Base-by-base conservation (phyloP, 352 stramenopile species). In the Thraustotheca clavata region DNA sequence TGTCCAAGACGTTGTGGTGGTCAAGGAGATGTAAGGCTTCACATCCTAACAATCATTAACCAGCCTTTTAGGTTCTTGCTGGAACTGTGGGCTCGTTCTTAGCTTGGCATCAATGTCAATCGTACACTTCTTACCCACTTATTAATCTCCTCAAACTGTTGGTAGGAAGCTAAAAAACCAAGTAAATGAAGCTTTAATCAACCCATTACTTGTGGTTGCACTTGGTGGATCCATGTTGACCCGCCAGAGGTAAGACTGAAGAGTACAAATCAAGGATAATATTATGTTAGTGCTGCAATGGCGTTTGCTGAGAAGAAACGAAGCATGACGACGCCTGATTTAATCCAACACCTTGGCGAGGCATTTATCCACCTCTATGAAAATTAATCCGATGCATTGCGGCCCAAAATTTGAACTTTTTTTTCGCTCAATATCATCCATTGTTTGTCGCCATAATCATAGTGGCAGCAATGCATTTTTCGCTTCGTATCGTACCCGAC, bases 1-100 rank as follows among this genome's bases (percentile, higher is more conserved):
- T 88, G 79, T n/a, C 79, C 87, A 16, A 75, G 91, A 20, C 83
- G 91, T 1, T 98, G 89, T 49, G 91, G 91, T 32, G 91, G 91
- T 20, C 86, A 97, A 71, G 91, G 91, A 61, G 91, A 98, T 67
- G 83, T 98, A 74, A 34, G n/a, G 73, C 47, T 11, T 0, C 12
- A 36, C n/a, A n/a, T n/a, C n/a, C n/a, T n/a, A n/a, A n/a, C n/a
- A n/a, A n/a, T n/a, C n/a, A 18, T 43, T 20, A 60, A 47, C 11
- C 24, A 1, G 47, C 29, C 2, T 3, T 12, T 1, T 67, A 94
- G 85, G 74, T 94, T 11, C 71, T 97, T 27, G 83, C 83, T 5
- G 91, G 91, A 14, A 73, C 79, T 24, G 87, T 91, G 49, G 84
- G 76, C 5, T 85, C 86, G 4, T 96, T 96, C 61, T 72, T 79